A percentile compares a stretch with the other conserved stretches of the same genome.
Evolutionary conservation across 2,329 filamentous ascomycete genomes (phyloP).

Genomic region (Penicillium nordicum): DNA sequence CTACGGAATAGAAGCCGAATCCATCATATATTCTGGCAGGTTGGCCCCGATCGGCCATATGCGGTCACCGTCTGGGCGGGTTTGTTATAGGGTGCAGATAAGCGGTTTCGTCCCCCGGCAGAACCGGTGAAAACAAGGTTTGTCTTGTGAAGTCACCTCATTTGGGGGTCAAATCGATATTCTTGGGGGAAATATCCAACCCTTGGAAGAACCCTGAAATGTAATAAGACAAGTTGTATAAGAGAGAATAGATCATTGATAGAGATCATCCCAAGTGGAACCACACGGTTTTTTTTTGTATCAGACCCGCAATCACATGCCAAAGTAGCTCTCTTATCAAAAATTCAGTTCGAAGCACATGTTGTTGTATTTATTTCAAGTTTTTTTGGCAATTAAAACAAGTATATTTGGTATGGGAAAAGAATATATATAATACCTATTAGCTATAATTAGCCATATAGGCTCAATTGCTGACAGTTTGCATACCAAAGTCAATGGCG

Average conservation of each 20-base stretch:
- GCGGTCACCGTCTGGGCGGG: not conserved
- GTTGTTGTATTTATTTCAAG: not conserved
- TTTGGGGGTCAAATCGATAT: not conserved
- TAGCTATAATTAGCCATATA: not conserved
- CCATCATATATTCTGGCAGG: not conserved
- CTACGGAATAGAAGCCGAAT: not conserved
- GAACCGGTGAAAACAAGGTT: not conserved
- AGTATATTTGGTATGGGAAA: not conserved
- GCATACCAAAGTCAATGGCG: slow-evolving; percentile 2
- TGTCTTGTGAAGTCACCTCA: not conserved
- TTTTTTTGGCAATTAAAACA: not conserved
- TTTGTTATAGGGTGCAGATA: not conserved
- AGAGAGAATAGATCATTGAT: not conserved
- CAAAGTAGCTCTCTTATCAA: slow-evolving; percentile 23
- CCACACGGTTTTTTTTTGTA: slow-evolving; percentile 6
- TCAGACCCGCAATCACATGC: slow-evolving; percentile 37
- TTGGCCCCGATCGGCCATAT: not conserved
- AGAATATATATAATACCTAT: not conserved
- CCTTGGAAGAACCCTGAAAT: not conserved
- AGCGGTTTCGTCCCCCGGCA: not conserved
- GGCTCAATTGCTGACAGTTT: not conserved
- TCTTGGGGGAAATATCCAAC: not conserved
- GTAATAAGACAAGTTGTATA: not conserved
- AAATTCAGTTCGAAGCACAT: not conserved
- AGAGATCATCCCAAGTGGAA: slow-evolving; percentile 1